Evolutionary conservation across 139 green algal species (phyloP), one percentile per base, ranked within the genome.

Genomic region (Penium margaritaceum): DNA sequence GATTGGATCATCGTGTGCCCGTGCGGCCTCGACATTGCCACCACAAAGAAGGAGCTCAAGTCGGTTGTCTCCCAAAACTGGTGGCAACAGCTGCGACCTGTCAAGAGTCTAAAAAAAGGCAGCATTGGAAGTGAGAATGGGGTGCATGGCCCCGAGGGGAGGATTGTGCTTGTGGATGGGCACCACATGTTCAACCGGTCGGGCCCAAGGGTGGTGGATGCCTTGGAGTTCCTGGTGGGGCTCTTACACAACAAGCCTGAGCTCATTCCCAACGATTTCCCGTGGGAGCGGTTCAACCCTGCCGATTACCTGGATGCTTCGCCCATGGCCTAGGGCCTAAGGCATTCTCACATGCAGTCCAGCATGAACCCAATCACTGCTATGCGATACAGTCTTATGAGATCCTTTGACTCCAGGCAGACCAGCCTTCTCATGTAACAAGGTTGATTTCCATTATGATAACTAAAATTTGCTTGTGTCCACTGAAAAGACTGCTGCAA

Each of bases 131-230:
- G n/a, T n/a, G n/a, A n/a, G n/a, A n/a, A n/a, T n/a, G n/a, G n/a
- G n/a, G n/a, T n/a, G n/a, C n/a, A n/a, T n/a, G n/a, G n/a, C n/a
- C n/a, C n/a, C n/a, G 66, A 80, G 1, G 87, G 85, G 12, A 61
- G 44, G 0, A 87, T 95, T 30, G 83, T 82, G 5, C 39, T 94
- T 5, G 90, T 95, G 30, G 90, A 95, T 69, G 90, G 90, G 60
- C 88, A 95, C 79, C 81, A 84, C 60, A 87, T 87, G 81, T 95
- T 94, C 84, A 93, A 93, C 70, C 74, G 89, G 7, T 87, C 86
- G 30, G 89, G 90, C 0, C 89, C 90, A 0, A 73, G 89, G 2
- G 75, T 95, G 30, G 82, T 95, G 63, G 89, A 95, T 30, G 87
- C 84, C 0, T 78, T 95, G 3, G 90, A 96, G 81, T 95, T 83